These are phyloP conservation scores for Cyberlindnera amylophila DNA, from an alignment of 805 yeast species.

Conservation along the genomic window DNA sequence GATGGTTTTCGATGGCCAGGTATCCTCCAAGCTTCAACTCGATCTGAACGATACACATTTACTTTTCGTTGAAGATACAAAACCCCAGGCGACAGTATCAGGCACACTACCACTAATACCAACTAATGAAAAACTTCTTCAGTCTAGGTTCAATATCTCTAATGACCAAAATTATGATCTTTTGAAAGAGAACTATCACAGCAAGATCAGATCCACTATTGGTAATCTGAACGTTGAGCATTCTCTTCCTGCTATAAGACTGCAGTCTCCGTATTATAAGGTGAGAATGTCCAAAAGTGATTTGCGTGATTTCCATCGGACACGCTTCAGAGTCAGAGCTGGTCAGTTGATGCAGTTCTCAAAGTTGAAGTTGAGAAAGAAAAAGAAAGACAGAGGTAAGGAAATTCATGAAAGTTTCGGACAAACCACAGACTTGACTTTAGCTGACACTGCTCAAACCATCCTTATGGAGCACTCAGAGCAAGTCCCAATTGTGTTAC, in stretches of 20 bases:
- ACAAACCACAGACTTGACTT: slow-evolving; percentile 68
- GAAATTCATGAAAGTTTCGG: slow-evolving; percentile 71
- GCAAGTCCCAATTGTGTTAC: slow-evolving; percentile 76
- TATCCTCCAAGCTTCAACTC: slow-evolving; percentile 42
- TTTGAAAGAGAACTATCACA: slow-evolving; percentile 79
- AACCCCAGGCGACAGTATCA: slow-evolving; percentile 7
- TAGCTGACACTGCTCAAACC: slow-evolving; percentile 77
- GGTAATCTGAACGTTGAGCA: slow-evolving; percentile 91
- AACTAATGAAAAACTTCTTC: slow-evolving; percentile 48
- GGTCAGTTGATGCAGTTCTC: slow-evolving; percentile 75
- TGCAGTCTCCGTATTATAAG: slow-evolving; percentile 89
- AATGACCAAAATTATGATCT: slow-evolving; percentile 85
- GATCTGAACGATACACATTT: slow-evolving; percentile 88
- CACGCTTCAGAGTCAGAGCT: slow-evolving; percentile 69
- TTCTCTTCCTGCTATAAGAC: slow-evolving; percentile 76
- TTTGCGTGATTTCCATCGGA: slow-evolving; percentile 76
- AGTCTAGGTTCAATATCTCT: slow-evolving; percentile 72
- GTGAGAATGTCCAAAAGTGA: slow-evolving; percentile 67
- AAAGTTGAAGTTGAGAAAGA: slow-evolving; percentile 71
- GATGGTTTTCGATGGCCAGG: slow-evolving; percentile 67
- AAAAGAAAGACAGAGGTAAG: slow-evolving; percentile 85
- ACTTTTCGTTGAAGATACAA: slow-evolving; percentile 53
- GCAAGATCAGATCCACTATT: slow-evolving; percentile 87
- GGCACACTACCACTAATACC: slow-evolving; percentile 37
- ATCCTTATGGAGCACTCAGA: slow-evolving; percentile 87